A percentile compares a stretch with the other conserved stretches of the same genome.
phyloP scores from a whole-genome alignment of 108 stramenopile genomes.

The Skeletonema grethae region DNA sequence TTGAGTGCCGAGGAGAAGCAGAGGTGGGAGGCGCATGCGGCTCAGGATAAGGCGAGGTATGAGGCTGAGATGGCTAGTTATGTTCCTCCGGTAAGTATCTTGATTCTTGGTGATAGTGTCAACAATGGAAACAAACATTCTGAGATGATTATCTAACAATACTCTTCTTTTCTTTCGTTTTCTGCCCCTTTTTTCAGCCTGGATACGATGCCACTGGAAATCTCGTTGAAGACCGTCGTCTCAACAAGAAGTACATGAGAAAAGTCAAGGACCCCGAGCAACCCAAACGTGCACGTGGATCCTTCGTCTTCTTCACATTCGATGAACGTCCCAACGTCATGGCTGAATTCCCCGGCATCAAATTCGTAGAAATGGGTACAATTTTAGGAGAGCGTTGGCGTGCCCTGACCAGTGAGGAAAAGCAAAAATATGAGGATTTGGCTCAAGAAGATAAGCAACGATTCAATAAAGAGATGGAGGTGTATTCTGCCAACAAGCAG shows the following conservation, averaged over 20 bases:
- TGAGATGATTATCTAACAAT: neutral
- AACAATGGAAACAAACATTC: neutral
- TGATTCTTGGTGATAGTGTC: neutral
- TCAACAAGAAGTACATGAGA: slow-evolving; percentile 69
- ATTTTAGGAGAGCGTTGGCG: slow-evolving; percentile 92
- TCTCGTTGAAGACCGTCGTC: slow-evolving; percentile 74
- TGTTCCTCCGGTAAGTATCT: slow-evolving; percentile 49
- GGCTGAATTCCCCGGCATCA: slow-evolving; percentile 83
- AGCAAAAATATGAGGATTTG: slow-evolving; percentile 84
- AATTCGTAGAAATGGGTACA: slow-evolving; percentile 91
- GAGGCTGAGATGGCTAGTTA: slow-evolving; percentile 79
- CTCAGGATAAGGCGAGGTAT: slow-evolving; percentile 83
- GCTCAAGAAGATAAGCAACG: slow-evolving; percentile 87
- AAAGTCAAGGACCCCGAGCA: slow-evolving; percentile 73
- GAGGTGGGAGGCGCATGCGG: slow-evolving; percentile 76
- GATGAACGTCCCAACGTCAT: slow-evolving; percentile 84
- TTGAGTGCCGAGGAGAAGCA: slow-evolving; percentile 81
- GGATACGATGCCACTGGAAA: slow-evolving; percentile 84
- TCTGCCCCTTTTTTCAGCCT: slow-evolving; percentile 25
- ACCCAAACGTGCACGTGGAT: slow-evolving; percentile 79
- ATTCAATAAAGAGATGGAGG: slow-evolving; percentile 89
- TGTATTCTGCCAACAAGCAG: slow-evolving; percentile 57
- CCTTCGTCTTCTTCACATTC: slow-evolving; percentile 88
- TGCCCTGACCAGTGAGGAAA: slow-evolving; percentile 79
- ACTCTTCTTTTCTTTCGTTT: slow-evolving; percentile 3